Evolutionary conservation across 2,329 filamentous ascomycete species (phyloP), one percentile per base, ranked within the genome.

Genomic region (Neopestalotiopsis sp.): DNA sequence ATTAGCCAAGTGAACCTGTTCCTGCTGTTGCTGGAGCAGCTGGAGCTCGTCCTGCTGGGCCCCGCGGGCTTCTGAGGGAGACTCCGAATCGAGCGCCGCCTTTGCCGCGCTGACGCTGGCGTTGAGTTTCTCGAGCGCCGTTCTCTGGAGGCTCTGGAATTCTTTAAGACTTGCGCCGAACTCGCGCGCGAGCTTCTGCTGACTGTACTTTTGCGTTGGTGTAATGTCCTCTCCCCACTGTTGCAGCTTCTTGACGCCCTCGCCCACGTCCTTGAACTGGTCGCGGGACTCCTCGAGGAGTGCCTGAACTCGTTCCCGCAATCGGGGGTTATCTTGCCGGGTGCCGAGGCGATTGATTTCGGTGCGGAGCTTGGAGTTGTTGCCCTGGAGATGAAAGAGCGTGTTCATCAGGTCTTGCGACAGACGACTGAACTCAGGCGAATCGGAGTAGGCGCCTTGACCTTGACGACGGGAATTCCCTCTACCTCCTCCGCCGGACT

Each of bases 201-300:
- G 95, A 28, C 94, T 96, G 84, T 97, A 98, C 81, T 95, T 97
- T 85, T 99, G 96, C 67, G 94, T 93, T 70, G 95, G 94, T 94
- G 68, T 75, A 72, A 74, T 69, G 56, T 34, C 24, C 52, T 60
- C 12, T 20, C 2, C 52, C 94, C 89, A 98, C 56, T 88, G 88
- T 79, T 97, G 93, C 61, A 98, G 89, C 81, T 92, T 94, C 90
- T 98, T 98, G 72, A 99, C 87, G 5, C 94, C 94, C 76, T 98
- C 95, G 73, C 94, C 96, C 70, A 97, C 92, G 68, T 96, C 92
- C 81, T 95, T 95, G 85, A 98, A 98, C 68, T 92, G 89, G 68
- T 91, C 89, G 68, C 93, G 91, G 40, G 94, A 94, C 82, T 97
- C 94, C 73, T 97, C 93, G 67, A 98, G 88, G 10, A 95, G 85